Evolutionary conservation across 1,139 yeast genomes (phyloP), one percentile per base, ranked within the genome.

Genomic region (Pichia sp.): DNA sequence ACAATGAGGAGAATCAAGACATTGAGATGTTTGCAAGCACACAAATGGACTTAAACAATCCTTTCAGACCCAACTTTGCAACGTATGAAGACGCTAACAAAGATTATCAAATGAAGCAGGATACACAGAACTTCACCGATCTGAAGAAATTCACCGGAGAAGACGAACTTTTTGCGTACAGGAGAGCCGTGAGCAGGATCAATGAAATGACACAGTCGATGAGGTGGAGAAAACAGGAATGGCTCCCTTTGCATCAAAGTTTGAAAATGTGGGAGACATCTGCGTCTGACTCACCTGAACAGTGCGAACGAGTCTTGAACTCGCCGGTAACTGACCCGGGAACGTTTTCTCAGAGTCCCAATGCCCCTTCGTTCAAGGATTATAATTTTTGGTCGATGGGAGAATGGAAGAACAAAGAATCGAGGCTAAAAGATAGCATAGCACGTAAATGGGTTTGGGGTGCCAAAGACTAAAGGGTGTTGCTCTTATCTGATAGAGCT

Each of bases 161-260:
- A 55, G 90, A 83, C 60, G 90, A 83, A 57, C 74, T 73, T 61
- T 82, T 83, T 64, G 88, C 92, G 3, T 82, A 76, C 55, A 79
- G 78, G 51, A 62, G 90, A 52, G 88, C 90, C 0, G 81, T 81
- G 1, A 78, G 81, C 57, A 64, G 92, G 52, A 71, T 83, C 29
- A 68, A 69, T 49, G 90, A 83, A 55, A 82, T 83, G 87, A 75
- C 79, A 1, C 71, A 71, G 1, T 75, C 83, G 0, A 66, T 63
- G 29, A 54, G 55, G 7, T 82, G 87, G 85, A 66, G 81, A 50
- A 50, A 55, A 3, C 61, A 60, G 3, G 59, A 69, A 44, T 81
- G 86, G 87, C 65, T 69, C 3, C 85, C 85, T 3, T 60, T 78
- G 1, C 77, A 76, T 42, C 56, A 55, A 1, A 55, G 65, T 4